Evolutionary conservation across 1,284 basidiomycete genomes (phyloP), one percentile per base, ranked within the genome.

Genomic region (Apiotrichum veenhuisii): DNA sequence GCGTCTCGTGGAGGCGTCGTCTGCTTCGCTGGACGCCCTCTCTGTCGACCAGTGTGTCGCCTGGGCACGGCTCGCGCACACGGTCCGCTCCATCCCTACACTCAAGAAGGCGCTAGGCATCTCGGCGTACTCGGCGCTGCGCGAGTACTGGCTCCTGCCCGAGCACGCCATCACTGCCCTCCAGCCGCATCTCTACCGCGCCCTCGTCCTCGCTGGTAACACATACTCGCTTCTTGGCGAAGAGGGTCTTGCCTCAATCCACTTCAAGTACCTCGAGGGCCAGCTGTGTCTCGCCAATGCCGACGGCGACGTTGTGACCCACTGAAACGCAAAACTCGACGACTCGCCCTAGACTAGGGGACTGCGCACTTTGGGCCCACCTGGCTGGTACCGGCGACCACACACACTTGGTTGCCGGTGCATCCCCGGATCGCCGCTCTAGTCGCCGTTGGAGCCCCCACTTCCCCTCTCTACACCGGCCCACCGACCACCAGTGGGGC

Each of bases 231-330:
- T 48, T 1, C 46, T 48, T 20, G 46, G 46, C 11, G 46, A 48
- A 7, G 46, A 48, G 33, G 46, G 46, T 10, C 46, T 48, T 14
- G n/a, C 33, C 2, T 25, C 46, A 5, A 23, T 48, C 3, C 46
- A 48, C 17, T 48, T 48, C 46, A 36, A 34, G 46, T 48, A 48
- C 46, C 33, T 26, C 27, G 44, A 46, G 17, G 46, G 46, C 46
- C 46, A 48, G 46, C 46, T 48, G 2, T 48, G 46, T 25, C 46
- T 48, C 22, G 12, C 26, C 20, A 34, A 48, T 22, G 46, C 46
- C 2, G 46, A 36, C 22, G 46, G 46, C 17, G 46, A 48, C 20
- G 33, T 48, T 18, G 46, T 36, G 10, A 20, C 18, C 2, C 30
- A 36, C 33, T 47, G 26, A 47, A n/a, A n/a, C n/a, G n/a, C n/a